phyloP scores from a whole-genome alignment of 495 filamentous ascomycete species.

The Trichocladium antarcticum region DNA sequence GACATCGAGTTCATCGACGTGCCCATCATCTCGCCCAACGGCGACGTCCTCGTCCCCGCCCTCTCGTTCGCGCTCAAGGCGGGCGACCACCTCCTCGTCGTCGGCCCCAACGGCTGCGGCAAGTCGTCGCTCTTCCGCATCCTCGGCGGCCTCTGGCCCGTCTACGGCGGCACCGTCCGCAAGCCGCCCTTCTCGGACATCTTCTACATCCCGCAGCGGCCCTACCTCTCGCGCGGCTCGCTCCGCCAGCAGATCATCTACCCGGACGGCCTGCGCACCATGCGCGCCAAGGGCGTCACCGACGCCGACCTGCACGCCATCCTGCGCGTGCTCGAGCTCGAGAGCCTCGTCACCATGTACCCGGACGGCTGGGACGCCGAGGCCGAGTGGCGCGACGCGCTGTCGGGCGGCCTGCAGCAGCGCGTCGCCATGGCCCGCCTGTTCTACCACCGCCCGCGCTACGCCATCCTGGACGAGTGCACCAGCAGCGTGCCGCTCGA shows the following conservation, averaged over 20 bases:
- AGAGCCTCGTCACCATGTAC: slow-evolving; percentile 68
- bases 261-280: slow-evolving; percentile 76
- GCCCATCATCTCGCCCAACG: slow-evolving; percentile 96
- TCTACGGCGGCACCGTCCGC: slow-evolving; percentile 84
- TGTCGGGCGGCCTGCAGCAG: slow-evolving; percentile 87
- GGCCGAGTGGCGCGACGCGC: slow-evolving; percentile 88
- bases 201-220: slow-evolving; percentile 96
- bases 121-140: slow-evolving; percentile 95
- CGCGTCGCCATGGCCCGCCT: slow-evolving; percentile 95
- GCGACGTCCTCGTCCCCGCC: slow-evolving; percentile 73
- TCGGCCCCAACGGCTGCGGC: slow-evolving; percentile 93
- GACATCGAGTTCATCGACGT: slow-evolving; percentile 84
- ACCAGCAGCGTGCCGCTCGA: slow-evolving; percentile 87
- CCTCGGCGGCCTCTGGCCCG: slow-evolving; percentile 94
- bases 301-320: slow-evolving; percentile 71
- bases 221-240: slow-evolving; percentile 79
- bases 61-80: slow-evolving; percentile 78
- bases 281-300: slow-evolving; percentile 72
- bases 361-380: slow-evolving; percentile 82
- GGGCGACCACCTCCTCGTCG: slow-evolving; percentile 84
- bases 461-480: slow-evolving; percentile 94
- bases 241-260: slow-evolving; percentile 95
- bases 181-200: slow-evolving; percentile 85
- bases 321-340: slow-evolving; percentile 68
- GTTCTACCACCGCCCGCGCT: slow-evolving; percentile 88